Evolutionary conservation across 148 eudicot genomes (phyloP).

Genomic region (Selenicereus undatus): DNA sequence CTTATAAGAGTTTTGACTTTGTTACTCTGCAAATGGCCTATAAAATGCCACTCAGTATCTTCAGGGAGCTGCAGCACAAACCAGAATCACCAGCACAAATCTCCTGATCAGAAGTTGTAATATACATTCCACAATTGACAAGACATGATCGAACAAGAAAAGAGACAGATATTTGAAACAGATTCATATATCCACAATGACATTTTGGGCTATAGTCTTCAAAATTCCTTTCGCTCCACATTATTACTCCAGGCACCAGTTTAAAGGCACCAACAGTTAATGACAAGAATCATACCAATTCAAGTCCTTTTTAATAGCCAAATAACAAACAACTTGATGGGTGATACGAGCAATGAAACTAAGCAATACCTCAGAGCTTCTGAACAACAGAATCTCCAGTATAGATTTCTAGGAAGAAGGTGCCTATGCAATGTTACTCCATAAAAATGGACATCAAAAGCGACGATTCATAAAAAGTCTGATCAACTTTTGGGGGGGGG

Average conservation of each 20-base stretch:
- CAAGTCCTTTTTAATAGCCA: neutral
- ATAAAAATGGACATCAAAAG: neutral
- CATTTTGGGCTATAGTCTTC: neutral
- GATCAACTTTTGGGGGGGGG: too few species aligned
- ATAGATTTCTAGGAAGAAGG: neutral
- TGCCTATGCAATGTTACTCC: neutral
- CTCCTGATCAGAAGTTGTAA: neutral
- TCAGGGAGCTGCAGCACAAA: slow-evolving; percentile 77
- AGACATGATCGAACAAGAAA: neutral
- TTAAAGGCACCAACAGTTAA: neutral
- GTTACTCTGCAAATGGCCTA: slow-evolving; percentile 97
- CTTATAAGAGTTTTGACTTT: slow-evolving; percentile 90
- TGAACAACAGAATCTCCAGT: neutral
- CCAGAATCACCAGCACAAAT: slow-evolving; percentile 12
- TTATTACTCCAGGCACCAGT: too few species aligned
- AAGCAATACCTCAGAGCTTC: neutral
- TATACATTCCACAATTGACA: neutral
- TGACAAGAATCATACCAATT: neutral
- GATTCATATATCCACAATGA: neutral
- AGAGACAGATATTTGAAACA: neutral
- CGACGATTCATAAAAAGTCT: neutral
- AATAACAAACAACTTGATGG: neutral
- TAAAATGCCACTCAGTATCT: slow-evolving; percentile 96
- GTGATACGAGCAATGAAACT: neutral
- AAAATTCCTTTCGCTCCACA: neutral